These are phyloP conservation scores for Ogataea trehaloabstinens DNA, from an alignment of 805 yeast species.

Conservation along the genomic window DNA sequence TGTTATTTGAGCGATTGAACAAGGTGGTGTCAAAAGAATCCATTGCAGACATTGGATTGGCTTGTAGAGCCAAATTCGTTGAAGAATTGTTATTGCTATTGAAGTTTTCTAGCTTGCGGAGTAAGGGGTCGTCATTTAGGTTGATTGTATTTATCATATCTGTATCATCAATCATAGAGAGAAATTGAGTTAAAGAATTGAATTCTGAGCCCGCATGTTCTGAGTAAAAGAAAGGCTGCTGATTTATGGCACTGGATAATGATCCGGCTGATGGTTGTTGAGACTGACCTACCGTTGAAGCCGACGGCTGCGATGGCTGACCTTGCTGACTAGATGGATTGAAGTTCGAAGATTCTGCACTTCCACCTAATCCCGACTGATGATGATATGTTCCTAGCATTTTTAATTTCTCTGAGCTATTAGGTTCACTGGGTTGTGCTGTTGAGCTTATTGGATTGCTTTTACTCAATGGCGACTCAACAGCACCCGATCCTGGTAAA, in stretches of 20 bases:
- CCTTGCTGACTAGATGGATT: slow-evolving; percentile 1
- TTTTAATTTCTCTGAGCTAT: slow-evolving; percentile 12
- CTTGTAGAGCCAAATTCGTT: slow-evolving; percentile 11
- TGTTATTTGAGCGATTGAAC: slow-evolving; percentile 8
- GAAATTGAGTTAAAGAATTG: slow-evolving; percentile 82
- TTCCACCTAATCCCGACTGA: slow-evolving; percentile 4
- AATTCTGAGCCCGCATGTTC: slow-evolving; percentile 94
- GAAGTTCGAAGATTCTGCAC: slow-evolving; percentile 2
- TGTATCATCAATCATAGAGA: slow-evolving; percentile 87
- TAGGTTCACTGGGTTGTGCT: background rate
- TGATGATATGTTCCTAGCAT: slow-evolving; percentile 16
- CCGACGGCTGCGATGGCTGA: background rate
- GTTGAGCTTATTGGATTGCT: background rate
- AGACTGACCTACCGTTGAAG: background rate
- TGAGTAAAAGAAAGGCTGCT: slow-evolving; percentile 78
- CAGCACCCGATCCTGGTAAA: background rate
- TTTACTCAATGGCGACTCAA: slow-evolving; percentile 1
- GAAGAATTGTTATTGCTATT: slow-evolving; percentile 22
- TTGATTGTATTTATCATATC: slow-evolving; percentile 51
- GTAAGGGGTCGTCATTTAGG: slow-evolving; percentile 35
- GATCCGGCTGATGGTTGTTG: slow-evolving; percentile 11
- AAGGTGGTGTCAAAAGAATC: slow-evolving; percentile 16
- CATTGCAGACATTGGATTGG: slow-evolving; percentile 8
- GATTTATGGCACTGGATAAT: slow-evolving; percentile 36
- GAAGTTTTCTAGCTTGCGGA: slow-evolving; percentile 33